Evolutionary conservation across 208 protist genomes (phyloP), one percentile per base, ranked within the genome.

Genomic region (Trypanosoma avium): DNA sequence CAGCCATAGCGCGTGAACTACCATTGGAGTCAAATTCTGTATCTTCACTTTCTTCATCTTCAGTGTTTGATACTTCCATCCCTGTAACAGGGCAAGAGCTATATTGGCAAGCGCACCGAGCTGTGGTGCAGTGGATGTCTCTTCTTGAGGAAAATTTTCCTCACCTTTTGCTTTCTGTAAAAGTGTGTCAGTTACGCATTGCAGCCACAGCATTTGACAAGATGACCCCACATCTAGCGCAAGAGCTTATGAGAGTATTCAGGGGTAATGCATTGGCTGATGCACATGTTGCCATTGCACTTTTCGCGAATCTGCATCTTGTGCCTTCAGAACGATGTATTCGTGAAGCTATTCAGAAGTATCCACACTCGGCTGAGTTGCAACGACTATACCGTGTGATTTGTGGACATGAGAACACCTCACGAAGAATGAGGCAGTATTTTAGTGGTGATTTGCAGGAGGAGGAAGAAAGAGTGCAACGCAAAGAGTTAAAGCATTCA

Each of bases 241-340:
- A 35, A 22, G 0, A 63, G 10, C n/a, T 70, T 6, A 30, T 70
- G 3, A 13, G 2, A 26, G 13, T 17, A n/a, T 57, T 52, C 49
- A 4, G 21, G 6, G 2, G 27, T 35, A 70, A 70, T 45, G 46
- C 55, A 10, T 22, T 70, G 9, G 64, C 45, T 9, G 4, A 15
- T 1, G 45, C 32, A 29, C 64, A 70, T 46, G 56, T 30, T 24
- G 46, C 64, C 2, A 22, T 52, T 13, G 38, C 64, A 21, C 45
- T 70, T 0, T 70, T 70, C 57, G 54, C 55, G 12, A 70, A 46
- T 55, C 55, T 70, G 35, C 36, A 57, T 42, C 42, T 70, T 55
- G 55, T 70, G 8, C n/a, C 36, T 17, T 53, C 64, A 35, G 46
- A 70, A 21, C 43, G 35, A 21, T 54, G 46, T 48, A 70, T 70